Conservation (phyloP, 768 basidiomycete genomes). For the Pleurotus tuber-regium region DNA sequence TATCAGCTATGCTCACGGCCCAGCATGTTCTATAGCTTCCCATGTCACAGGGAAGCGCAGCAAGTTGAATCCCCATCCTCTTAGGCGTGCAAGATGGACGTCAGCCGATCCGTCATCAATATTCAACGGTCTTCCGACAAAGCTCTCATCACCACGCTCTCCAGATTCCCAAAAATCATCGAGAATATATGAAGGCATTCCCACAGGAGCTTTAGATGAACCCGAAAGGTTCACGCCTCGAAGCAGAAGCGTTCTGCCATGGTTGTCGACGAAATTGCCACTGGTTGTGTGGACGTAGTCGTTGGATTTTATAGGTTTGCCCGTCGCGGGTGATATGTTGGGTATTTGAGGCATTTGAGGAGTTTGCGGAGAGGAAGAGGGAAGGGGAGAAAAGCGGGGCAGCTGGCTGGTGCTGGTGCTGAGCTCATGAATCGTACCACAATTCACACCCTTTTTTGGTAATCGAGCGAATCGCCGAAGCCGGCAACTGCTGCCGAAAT, state of each 20-base stretch:
- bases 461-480: no score
- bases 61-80: slow-evolving; percentile 93
- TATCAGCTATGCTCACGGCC: slow-evolving; percentile 86
- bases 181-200: slow-evolving; percentile 62
- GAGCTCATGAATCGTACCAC: background rate
- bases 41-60: slow-evolving; percentile 86
- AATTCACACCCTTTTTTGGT: background rate
- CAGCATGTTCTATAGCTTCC: slow-evolving; percentile 92
- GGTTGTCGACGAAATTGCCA: slow-evolving; percentile 70
- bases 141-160: slow-evolving; percentile 66
- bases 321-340: slow-evolving; percentile 56
- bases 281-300: slow-evolving; percentile 65
- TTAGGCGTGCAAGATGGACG: slow-evolving; percentile 79
- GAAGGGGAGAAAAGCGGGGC: no score
- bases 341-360: slow-evolving; percentile 53
- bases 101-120: slow-evolving; percentile 85
- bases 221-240: slow-evolving; percentile 96
- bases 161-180: slow-evolving; percentile 83
- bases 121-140: slow-evolving; percentile 75
- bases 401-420: no score
- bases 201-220: slow-evolving; percentile 80
- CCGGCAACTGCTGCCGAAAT: no score
- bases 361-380: background rate
- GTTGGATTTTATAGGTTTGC: slow-evolving; percentile 35
- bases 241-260: slow-evolving; percentile 75